Percentiles rank a stretch among this genome's conserved stretches.
These are phyloP conservation scores for Kodamaea kakaduensis DNA, from an alignment of 805 yeast species.

Conservation along the genomic window DNA sequence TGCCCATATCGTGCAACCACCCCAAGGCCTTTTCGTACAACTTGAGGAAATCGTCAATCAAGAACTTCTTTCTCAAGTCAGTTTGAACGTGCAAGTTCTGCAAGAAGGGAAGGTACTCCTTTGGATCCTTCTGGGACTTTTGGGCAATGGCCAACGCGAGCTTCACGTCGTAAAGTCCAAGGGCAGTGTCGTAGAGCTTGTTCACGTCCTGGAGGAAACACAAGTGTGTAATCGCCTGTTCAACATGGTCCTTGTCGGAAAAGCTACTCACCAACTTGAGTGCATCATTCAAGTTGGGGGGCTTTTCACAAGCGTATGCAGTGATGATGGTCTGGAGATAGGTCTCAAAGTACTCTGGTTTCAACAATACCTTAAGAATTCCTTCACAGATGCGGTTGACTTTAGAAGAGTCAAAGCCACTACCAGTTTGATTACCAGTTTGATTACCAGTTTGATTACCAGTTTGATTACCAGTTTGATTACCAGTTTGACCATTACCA, in stretches of 20 bases:
- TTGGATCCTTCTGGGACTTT: conserved; percentile 96
- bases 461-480: too few relatives aligned
- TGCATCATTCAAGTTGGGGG: conserved; percentile 80
- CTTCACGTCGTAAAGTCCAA: conserved; percentile 78
- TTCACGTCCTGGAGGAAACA: conserved; percentile 91
- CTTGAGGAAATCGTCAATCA: conserved; percentile 76
- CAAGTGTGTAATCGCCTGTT: conserved; percentile 70
- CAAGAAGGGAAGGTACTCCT: conserved; percentile 90
- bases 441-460: too few relatives aligned
- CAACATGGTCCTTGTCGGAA: conserved; percentile 42
- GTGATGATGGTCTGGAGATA: conserved; percentile 80
- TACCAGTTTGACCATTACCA: too few relatives aligned
- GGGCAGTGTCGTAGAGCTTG: conserved; percentile 69
- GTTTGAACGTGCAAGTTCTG: conserved; percentile 70
- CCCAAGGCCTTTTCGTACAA: conserved; percentile 63
- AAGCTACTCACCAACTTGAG: conserved; percentile 56
- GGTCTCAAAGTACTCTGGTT: conserved; percentile 47
- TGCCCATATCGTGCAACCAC: conserved; percentile 53
- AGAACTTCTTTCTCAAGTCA: conserved; percentile 62
- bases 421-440: conserved; percentile 39
- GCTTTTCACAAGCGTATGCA: conserved; percentile 87
- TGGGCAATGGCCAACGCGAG: conserved; percentile 85
- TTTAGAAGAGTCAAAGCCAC: conserved; percentile 46
- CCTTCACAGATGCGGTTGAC: conserved; percentile 76
- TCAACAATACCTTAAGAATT: conserved; percentile 52